These are phyloP conservation scores for Penicillium hordei DNA, from an alignment of 2,329 filamentous ascomycete species.

Conservation along the genomic window DNA sequence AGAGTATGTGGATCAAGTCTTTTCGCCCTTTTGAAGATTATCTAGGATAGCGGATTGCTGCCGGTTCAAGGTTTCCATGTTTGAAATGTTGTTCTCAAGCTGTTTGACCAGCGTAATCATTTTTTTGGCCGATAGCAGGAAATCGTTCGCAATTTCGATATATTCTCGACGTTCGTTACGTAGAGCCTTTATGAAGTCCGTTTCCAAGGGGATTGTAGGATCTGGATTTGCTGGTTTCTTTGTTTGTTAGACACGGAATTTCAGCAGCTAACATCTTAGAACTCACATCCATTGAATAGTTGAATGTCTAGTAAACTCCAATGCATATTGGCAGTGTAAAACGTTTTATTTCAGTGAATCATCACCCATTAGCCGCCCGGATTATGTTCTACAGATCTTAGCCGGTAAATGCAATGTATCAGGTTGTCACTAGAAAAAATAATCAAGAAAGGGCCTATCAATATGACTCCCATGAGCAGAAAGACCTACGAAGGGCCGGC, in stretches of 20 bases:
- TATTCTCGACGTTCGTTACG: not conserved
- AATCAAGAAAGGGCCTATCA: not conserved
- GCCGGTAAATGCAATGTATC: not conserved
- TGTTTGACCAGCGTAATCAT: not conserved
- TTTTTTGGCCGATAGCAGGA: not conserved
- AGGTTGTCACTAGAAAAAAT: too few species aligned
- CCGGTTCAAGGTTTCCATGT: not conserved
- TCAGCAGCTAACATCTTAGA: not conserved
- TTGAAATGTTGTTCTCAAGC: slow-evolving; percentile 2
- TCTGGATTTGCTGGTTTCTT: not conserved
- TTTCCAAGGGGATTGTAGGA: not conserved
- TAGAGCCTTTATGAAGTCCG: not conserved
- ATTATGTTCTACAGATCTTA: not conserved
- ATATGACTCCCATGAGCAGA: too few species aligned
- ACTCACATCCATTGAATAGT: not conserved
- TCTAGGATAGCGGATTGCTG: not conserved
- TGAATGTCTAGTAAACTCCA: not conserved
- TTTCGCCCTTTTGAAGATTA: not conserved
- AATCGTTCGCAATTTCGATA: not conserved
- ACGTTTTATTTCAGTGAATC: not conserved
- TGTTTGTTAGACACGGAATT: not conserved
- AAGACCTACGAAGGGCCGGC: too few species aligned
- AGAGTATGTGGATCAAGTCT: not conserved
- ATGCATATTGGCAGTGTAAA: not conserved
- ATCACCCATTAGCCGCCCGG: not conserved